Evolutionary conservation across 768 basidiomycete species (phyloP), one percentile per base, ranked within the genome.

Genomic region (Boletus reticuloceps): DNA sequence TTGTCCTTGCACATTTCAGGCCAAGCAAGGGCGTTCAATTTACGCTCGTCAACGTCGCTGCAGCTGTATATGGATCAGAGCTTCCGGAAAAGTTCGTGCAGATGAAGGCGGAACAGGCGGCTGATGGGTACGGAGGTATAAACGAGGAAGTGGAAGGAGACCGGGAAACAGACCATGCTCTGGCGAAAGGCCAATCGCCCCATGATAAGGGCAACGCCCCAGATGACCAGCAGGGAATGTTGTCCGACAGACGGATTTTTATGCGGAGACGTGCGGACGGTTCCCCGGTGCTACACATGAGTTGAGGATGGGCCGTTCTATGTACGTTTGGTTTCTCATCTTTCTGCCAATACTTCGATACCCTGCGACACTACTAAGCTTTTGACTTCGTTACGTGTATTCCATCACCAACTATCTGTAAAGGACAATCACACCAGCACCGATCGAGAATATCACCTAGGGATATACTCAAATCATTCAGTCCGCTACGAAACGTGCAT

Each of bases 41-140:
- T n/a, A 67, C 65, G 13, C 59, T 71, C 20, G 46, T 53, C 29
- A 66, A 62, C 5, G 42, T 69, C 19, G 62, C 60, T 0, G 57
- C 61, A 0, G 66, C 69, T 1, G 40, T 68, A 1, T 58, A 65
- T 8, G 60, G 39, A n/a, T 69, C 68, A 3, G 62, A 70, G 31
- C 59, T 69, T 16, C 68, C 68, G 0, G 61, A 49, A 14, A 52
- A 55, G 22, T 61, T 67, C 39, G 57, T 48, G 2, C 67, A 49
- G 8, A 22, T 29, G 0, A 41, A 34, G 4, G 39, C 40, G 2
- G 46, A 2, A 14, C 48, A 37, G 4, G 12, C n/a, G 16, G 11
- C 6, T 13, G 34, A 31, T 11, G 16, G 3, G 13, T 16, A 38
- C 9, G 38, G 12, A 13, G 8, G 22, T 14, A n/a, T 17, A 5